A percentile compares a stretch with the other conserved stretches of the same genome.
These are phyloP conservation scores for Cryptococcus amylolentus DNA, from an alignment of 1,284 basidiomycete genomes.

Conservation along the genomic window DNA sequence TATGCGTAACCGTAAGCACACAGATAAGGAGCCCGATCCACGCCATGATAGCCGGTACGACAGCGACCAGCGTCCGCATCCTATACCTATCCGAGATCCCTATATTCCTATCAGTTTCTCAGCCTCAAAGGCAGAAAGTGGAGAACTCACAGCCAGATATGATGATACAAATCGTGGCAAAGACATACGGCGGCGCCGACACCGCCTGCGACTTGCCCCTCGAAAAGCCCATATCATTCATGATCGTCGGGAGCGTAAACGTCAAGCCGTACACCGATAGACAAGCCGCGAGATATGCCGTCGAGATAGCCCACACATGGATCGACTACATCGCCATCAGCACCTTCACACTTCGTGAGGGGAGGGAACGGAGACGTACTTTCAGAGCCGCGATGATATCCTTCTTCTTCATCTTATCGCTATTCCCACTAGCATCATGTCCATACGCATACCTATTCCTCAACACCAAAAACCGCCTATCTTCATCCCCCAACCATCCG, in stretches of 20 bases:
- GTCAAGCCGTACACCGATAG: conserved; percentile 56
- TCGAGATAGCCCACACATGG: conserved; percentile 18
- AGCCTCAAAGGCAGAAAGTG: too few relatives aligned
- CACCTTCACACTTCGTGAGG: background rate
- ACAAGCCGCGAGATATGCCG: conserved; percentile 16
- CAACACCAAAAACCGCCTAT: conserved; percentile 20
- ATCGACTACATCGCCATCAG: conserved; percentile 13
- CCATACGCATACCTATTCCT: conserved; percentile 23
- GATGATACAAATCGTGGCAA: conserved; percentile 19
- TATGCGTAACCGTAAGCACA: conserved; percentile 16
- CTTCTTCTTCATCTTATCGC: conserved; percentile 10
- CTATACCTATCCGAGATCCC: conserved; percentile 6
- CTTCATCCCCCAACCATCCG: conserved; percentile 19
- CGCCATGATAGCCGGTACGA: background rate
- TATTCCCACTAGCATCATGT: conserved; percentile 5
- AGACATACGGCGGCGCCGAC: conserved; percentile 9
- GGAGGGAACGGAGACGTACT: conserved; percentile 9
- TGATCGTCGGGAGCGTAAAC: conserved; percentile 9
- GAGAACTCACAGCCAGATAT: conserved; percentile 8
- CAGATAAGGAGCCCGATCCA: background rate
- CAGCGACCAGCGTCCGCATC: background rate
- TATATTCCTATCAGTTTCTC: background rate
- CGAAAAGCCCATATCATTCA: conserved; percentile 23
- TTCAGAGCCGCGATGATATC: conserved; percentile 15
- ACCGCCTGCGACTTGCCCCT: conserved; percentile 52